phyloP scores from a whole-genome alignment of 2,329 filamentous ascomycete genomes.

The Talaromyces sp. region DNA sequence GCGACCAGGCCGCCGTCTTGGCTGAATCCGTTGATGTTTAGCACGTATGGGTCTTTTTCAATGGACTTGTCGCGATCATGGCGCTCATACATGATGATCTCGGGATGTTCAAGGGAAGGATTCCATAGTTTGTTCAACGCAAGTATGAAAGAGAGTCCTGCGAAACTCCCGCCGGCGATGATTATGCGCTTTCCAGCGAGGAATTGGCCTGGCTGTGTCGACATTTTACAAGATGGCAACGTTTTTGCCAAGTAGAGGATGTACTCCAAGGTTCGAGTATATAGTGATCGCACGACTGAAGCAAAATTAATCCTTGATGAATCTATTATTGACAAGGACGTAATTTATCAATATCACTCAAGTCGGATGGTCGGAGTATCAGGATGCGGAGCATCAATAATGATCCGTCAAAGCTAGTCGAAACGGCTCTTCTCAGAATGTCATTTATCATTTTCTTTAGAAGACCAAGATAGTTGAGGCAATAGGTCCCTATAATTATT shows the following conservation, averaged over 20 bases:
- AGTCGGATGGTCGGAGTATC: not conserved
- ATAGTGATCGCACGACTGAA: too few species aligned
- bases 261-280: too few species aligned
- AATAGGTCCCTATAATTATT: too few species aligned
- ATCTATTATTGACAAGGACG: not conserved
- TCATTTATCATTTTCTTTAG: not conserved
- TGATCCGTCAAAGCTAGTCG: not conserved
- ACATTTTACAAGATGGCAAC: not conserved
- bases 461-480: not conserved
- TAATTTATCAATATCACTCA: too few species aligned
- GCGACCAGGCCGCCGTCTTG: constrained; percentile 9
- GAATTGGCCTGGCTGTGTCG: not conserved
- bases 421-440: not conserved
- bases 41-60: constrained; percentile 5
- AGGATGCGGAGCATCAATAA: not conserved
- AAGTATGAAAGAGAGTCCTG: constrained; percentile 43
- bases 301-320: not conserved
- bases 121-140: constrained; percentile 41
- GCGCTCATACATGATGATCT: constrained; percentile 25
- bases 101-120: constrained; percentile 28
- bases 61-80: constrained; percentile 4
- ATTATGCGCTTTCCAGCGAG: constrained; percentile 41
- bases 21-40: constrained; percentile 10
- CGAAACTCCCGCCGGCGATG: constrained; percentile 44
- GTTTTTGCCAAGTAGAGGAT: too few species aligned